These are phyloP conservation scores for Ananas comosus DNA, from an alignment of 176 grass and related monocot genomes.

Conservation along the genomic window DNA sequence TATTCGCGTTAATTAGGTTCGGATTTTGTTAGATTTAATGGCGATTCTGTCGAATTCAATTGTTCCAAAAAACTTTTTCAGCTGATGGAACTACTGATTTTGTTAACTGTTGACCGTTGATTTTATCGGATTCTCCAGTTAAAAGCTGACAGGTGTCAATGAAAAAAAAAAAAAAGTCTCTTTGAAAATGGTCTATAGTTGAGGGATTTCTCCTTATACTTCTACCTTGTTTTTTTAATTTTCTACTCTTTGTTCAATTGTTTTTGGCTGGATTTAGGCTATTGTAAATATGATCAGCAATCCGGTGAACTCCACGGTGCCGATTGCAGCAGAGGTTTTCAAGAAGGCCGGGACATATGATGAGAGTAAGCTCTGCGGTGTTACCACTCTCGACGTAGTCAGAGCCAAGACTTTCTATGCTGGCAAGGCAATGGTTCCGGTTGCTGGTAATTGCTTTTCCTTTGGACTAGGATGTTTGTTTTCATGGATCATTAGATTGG, in stretches of 20 bases:
- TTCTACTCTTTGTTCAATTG: not conserved
- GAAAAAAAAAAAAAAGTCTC: too few species aligned
- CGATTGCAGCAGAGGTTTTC: slow-evolving; percentile 78
- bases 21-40: not conserved
- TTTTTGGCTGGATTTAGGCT: slow-evolving; percentile 34
- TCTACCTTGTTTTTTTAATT: not conserved
- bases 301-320: slow-evolving; percentile 86
- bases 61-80: too few species aligned
- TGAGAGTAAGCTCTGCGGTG: slow-evolving; percentile 81
- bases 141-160: too few species aligned
- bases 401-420: slow-evolving; percentile 91
- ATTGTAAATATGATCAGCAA: slow-evolving; percentile 95
- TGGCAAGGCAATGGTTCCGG: slow-evolving; percentile 62
- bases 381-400: slow-evolving; percentile 90
- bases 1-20: not conserved
- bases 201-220: too few species aligned
- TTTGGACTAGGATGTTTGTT: not conserved
- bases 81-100: not conserved
- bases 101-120: too few species aligned
- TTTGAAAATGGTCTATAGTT: not conserved
- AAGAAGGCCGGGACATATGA: slow-evolving; percentile 87
- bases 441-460: slow-evolving; percentile 23
- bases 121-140: too few species aligned
- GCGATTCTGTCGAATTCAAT: too few species aligned
- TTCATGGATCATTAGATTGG: not conserved